Evolutionary conservation across 164 flowering plant species (phyloP).

Genomic region (Nymphaea thermarum): DNA sequence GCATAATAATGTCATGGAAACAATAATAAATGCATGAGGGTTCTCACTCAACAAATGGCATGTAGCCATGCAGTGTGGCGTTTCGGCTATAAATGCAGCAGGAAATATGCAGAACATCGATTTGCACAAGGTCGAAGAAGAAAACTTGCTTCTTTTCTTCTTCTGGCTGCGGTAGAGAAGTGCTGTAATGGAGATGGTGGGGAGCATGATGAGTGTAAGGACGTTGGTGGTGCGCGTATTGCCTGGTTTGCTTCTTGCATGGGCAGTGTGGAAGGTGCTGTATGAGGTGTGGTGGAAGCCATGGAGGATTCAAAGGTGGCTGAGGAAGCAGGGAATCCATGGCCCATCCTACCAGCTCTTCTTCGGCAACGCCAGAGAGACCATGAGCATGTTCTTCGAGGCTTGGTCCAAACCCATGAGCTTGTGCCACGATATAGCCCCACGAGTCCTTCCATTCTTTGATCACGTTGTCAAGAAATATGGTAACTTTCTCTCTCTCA

Average conservation of each 20-base stretch:
- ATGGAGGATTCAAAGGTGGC: slow-evolving; percentile 4
- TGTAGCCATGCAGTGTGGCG: too few species aligned
- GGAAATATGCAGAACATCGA: too few species aligned
- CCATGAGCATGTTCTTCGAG: neutral
- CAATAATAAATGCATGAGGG: too few species aligned
- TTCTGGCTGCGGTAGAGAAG: too few species aligned
- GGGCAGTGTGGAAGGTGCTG: neutral
- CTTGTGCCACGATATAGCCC: slow-evolving; percentile 11
- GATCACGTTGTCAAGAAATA: slow-evolving; percentile 2
- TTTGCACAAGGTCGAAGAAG: too few species aligned
- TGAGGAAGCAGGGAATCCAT: slow-evolving; percentile 8
- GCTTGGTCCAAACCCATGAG: slow-evolving; percentile 8
- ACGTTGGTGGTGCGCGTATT: too few species aligned
- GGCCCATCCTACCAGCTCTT: slow-evolving; percentile 10
- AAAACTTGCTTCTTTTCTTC: too few species aligned
- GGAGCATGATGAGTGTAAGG: too few species aligned
- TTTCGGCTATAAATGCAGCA: too few species aligned
- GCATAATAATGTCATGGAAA: too few species aligned
- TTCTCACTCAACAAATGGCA: too few species aligned
- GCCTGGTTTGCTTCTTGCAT: neutral
- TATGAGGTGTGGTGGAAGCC: slow-evolving; percentile 7
- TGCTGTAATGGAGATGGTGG: too few species aligned
- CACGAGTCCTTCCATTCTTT: slow-evolving; percentile 10
- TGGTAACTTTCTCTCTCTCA: slow-evolving; percentile 2
- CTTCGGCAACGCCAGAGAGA: slow-evolving; percentile 8